phyloP scores from a whole-genome alignment of 108 stramenopile genomes.

The Conticribra weissflogii region DNA sequence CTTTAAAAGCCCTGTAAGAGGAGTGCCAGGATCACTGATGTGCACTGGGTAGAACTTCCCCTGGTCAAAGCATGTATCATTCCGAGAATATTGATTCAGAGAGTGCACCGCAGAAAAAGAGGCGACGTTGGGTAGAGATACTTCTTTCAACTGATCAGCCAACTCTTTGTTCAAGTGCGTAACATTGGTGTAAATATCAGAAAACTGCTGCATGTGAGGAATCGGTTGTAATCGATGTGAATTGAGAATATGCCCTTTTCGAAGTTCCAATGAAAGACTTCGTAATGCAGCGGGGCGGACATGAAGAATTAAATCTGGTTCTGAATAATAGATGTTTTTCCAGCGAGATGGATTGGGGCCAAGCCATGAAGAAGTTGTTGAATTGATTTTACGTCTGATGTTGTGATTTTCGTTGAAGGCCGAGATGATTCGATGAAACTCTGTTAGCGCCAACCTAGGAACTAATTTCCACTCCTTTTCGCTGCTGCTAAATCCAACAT shows the following conservation, averaged over 20 bases:
- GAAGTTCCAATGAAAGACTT: constrained; percentile 8
- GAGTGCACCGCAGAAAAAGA: constrained; percentile 13
- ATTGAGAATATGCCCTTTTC: constrained; percentile 25
- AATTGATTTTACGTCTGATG: neutral
- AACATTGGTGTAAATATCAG: constrained; percentile 4
- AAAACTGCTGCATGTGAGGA: constrained; percentile 34
- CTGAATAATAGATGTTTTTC: constrained; percentile 28
- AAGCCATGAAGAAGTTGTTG: constrained; percentile 7
- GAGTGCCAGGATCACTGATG: constrained; percentile 9
- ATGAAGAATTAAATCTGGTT: constrained; percentile 35
- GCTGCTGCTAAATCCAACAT: neutral
- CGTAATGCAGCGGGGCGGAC: constrained; percentile 9
- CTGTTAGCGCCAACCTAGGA: constrained; percentile 13
- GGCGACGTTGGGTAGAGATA: constrained; percentile 11
- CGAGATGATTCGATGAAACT: constrained; percentile 3
- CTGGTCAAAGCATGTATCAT: constrained; percentile 30
- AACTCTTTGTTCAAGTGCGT: neutral
- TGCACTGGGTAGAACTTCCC: constrained; percentile 32
- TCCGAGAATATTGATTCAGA: constrained; percentile 3
- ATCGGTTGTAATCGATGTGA: constrained; percentile 26
- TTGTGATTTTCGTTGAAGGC: neutral
- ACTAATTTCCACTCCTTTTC: constrained; percentile 10
- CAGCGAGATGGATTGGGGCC: constrained; percentile 15
- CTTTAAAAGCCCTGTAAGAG: neutral
- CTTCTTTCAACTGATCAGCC: neutral